Base-by-base conservation (phyloP, 805 yeast species). In the Nakazawaea molendinolei region DNA sequence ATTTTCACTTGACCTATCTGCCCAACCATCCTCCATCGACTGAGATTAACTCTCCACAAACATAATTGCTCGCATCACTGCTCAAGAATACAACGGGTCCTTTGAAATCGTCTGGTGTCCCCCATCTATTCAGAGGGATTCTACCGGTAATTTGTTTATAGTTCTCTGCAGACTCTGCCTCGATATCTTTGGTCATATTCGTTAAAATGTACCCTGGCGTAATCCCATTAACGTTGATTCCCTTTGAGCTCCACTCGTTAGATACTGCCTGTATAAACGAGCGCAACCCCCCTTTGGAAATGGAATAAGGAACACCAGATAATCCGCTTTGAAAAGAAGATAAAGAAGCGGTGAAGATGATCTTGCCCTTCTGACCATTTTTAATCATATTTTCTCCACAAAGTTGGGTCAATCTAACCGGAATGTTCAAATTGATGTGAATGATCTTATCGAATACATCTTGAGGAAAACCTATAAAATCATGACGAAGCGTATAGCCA, bases 1-100 rank as follows among this genome's bases (percentile, higher is more conserved):
- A 22, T 22, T 22, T 10, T 8, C 12, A 6, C n/a, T 8, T 19
- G 18, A n/a, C 5, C 33, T 45, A 55, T 12, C 56, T 44, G 7
- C 52, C 64, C 58, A 63, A 52, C 64, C 65, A 74, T 23, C 79
- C 79, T 36, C 79, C 79, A 46, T 74, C 79, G 34, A 74, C 77
- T 40, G 56, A 52, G 29, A 74, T 44, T 40, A 65, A 64, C 36
- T 73, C 68, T 28, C 80, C 80, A 39, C 67, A 61, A 30, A 74
- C 65, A 51, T 63, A 74, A 33, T 69, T 63, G 28, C 72, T 56
- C 6, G 79, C 79, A 34, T 60, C 63, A 23, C 72, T 60, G 21
- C 74, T 71, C 42, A 74, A 56, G 53, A 64, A 66, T 20, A 65
- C 60, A n/a, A 36, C 40, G 3, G 65, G 60, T 1, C 69, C 76